A percentile compares a stretch with the other conserved stretches of the same genome.
phyloP scores from a whole-genome alignment of 805 yeast species.

The Cyberlindnera misumaiensis region DNA sequence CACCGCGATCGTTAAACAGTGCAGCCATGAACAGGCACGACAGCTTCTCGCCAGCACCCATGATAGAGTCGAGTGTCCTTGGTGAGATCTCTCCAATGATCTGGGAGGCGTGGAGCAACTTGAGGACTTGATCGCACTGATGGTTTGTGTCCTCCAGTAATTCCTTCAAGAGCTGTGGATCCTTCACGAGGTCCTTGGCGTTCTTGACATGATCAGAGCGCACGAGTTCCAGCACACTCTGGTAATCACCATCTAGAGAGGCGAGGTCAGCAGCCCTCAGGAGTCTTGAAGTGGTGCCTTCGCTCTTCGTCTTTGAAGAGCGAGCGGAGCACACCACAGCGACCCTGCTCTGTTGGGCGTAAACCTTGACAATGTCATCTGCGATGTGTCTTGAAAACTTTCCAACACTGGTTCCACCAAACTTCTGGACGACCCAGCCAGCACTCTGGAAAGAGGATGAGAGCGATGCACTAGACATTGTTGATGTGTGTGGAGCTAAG shows the following conservation, averaged over 20 bases:
- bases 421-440: conserved; percentile 83
- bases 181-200: conserved; percentile 49
- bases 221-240: conserved; percentile 54
- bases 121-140: conserved; percentile 64
- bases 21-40: conserved; percentile 87
- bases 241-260: conserved; percentile 51
- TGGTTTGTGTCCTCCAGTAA: conserved; percentile 52
- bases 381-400: conserved; percentile 85
- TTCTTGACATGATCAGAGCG: conserved; percentile 73
- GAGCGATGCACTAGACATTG: conserved; percentile 15
- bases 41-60: conserved; percentile 91
- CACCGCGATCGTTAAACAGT: conserved; percentile 75
- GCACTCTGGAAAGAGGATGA: conserved; percentile 11
- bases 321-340: conserved; percentile 97
- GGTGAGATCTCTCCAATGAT: conserved; percentile 88
- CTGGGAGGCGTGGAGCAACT: conserved; percentile 78
- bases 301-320: conserved; percentile 82
- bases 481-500: background rate
- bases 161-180: conserved; percentile 37
- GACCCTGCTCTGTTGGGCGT: conserved; percentile 53
- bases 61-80: conserved; percentile 80
- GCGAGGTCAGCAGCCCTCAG: conserved; percentile 80
- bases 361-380: conserved; percentile 71
- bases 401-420: conserved; percentile 97
- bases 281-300: conserved; percentile 90